These are phyloP conservation scores for Oxyria digyna DNA, from an alignment of 148 eudicot species.

Conservation along the genomic window DNA sequence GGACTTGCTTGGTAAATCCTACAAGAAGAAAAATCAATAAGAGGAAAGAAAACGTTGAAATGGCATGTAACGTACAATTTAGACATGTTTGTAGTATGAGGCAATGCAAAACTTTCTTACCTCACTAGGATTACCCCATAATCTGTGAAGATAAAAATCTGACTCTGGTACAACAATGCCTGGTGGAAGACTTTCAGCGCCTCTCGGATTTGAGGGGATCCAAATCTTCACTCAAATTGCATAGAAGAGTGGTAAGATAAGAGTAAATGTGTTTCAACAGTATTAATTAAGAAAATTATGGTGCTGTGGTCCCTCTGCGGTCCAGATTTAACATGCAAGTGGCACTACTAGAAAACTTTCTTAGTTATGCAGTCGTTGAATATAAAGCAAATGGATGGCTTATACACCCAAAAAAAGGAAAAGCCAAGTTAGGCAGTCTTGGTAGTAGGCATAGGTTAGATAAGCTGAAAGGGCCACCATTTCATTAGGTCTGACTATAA, in stretches of 20 bases:
- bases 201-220: constrained; percentile 6
- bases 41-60: neutral
- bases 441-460: no score
- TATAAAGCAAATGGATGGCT: no score
- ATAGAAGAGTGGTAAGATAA: neutral
- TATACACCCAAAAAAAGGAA: no score
- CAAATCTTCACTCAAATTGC: constrained; percentile 1
- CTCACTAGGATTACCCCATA: constrained; percentile 10
- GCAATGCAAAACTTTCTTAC: neutral
- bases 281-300: neutral
- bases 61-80: neutral
- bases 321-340: no score
- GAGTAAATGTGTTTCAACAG: neutral
- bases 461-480: no score
- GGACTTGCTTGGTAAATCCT: neutral
- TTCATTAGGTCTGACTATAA: neutral
- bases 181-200: constrained; percentile 1
- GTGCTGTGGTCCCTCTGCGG: neutral
- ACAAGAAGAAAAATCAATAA: neutral
- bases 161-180: constrained; percentile 7
- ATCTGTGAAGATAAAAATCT: constrained; percentile 5
- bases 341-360: no score
- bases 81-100: neutral
- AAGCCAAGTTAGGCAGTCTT: no score
- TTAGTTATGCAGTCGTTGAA: no score